A percentile compares a stretch with the other conserved stretches of the same genome.
Conservation (phyloP, 75 land plant species). For the Isoetes taiwanensis region DNA sequence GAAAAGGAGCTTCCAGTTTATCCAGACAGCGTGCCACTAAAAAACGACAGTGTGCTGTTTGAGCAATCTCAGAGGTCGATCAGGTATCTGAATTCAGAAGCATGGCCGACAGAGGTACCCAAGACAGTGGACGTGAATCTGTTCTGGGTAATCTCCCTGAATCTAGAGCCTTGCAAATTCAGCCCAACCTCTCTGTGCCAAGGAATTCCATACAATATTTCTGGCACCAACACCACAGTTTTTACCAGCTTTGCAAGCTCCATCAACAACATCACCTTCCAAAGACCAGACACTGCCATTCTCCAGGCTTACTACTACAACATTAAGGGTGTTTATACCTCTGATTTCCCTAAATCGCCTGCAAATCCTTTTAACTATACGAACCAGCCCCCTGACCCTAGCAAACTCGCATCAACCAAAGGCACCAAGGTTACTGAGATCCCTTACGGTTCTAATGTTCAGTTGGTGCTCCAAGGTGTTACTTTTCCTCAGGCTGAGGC, state of each 20-base stretch:
- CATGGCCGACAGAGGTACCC: no score
- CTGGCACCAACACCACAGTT: background rate
- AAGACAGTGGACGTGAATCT: background rate
- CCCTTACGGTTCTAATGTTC: constrained; percentile 1
- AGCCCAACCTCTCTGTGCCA: background rate
- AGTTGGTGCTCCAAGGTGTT: no score
- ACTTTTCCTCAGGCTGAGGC: no score
- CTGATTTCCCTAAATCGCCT: background rate
- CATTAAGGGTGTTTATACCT: background rate
- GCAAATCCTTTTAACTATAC: constrained; percentile 2
- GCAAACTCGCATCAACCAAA: background rate
- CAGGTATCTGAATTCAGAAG: no score
- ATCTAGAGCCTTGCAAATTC: background rate
- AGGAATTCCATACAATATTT: background rate
- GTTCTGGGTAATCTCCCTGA: background rate
- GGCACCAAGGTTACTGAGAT: background rate
- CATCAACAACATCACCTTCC: background rate
- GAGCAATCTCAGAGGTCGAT: no score
- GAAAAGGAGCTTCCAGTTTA: no score
- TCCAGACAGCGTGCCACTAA: no score
- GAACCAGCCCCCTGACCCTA: background rate
- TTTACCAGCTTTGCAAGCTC: background rate
- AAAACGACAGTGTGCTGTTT: no score
- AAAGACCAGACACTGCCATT: background rate
- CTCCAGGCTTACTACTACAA: background rate